Percentiles rank a stretch among this genome's conserved stretches.
These are phyloP conservation scores for Gleditsia sinensis DNA, from an alignment of 306 rosid species.

Conservation along the genomic window DNA sequence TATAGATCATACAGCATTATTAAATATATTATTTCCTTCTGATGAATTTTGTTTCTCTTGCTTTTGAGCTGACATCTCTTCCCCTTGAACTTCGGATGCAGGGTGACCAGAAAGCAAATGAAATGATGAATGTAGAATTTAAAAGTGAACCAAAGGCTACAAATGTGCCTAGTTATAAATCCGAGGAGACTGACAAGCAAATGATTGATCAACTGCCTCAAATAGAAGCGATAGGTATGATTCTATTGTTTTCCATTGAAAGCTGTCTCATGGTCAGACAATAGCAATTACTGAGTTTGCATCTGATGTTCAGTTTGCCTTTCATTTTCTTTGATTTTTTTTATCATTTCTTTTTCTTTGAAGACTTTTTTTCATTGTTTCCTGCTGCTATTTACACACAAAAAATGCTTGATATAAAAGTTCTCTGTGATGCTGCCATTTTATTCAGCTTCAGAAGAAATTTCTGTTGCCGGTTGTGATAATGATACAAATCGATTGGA, in stretches of 20 bases:
- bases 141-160: conserved; percentile 54
- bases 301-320: neutral
- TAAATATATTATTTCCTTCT: conserved; percentile 14
- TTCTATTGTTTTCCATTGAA: conserved; percentile 30
- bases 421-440: conserved; percentile 25
- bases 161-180: conserved; percentile 46
- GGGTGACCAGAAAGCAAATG: conserved; percentile 68
- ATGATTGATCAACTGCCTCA: conserved; percentile 69
- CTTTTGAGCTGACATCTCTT: conserved; percentile 30
- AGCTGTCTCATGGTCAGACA: neutral
- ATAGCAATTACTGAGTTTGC: conserved; percentile 23
- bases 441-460: conserved; percentile 72
- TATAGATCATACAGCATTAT: neutral
- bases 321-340: neutral
- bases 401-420: neutral
- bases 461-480: conserved; percentile 61
- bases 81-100: conserved; percentile 41
- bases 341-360: neutral
- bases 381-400: neutral
- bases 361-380: neutral
- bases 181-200: conserved; percentile 50
- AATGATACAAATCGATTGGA: conserved; percentile 63
- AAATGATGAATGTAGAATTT: conserved; percentile 52
- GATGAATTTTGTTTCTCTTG: conserved; percentile 33
- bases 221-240: conserved; percentile 68